A percentile compares a stretch with the other conserved stretches of the same genome.
Evolutionary conservation across 495 filamentous ascomycete genomes (phyloP).

Genomic region (Aspergillus campestris): DNA sequence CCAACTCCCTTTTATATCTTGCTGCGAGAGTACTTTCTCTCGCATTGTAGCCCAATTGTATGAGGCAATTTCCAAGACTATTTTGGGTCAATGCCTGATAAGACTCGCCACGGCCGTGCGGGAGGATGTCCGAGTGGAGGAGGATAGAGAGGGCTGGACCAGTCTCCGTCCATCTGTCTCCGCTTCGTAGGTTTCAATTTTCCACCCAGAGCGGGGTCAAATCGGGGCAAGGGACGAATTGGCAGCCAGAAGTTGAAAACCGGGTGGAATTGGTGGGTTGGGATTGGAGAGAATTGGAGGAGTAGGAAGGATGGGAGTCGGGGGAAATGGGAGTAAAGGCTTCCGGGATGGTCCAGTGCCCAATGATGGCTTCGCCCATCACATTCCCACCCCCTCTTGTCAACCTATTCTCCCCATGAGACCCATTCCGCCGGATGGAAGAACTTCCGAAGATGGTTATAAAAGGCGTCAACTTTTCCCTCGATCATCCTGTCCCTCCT

Average conservation of each 20-base stretch:
- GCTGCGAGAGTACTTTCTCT: background rate
- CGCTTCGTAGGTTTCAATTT: conserved; percentile 23
- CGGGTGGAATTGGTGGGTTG: conserved; percentile 28
- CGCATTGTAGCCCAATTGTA: conserved; percentile 1
- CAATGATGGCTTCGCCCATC: conserved; percentile 34
- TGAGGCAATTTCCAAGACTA: background rate
- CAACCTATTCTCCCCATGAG: conserved; percentile 11
- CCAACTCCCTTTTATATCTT: conserved; percentile 8
- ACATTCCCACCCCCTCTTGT: conserved; percentile 7
- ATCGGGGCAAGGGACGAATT: conserved; percentile 37
- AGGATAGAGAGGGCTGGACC: conserved; percentile 23
- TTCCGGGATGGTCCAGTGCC: conserved; percentile 42
- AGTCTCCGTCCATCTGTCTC: conserved; percentile 22
- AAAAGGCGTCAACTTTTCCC: conserved; percentile 49
- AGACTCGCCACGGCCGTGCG: conserved; percentile 22
- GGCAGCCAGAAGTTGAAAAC: conserved; percentile 28
- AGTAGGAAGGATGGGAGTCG: conserved; percentile 28
- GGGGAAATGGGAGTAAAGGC: conserved; percentile 36
- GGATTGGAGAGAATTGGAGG: conserved; percentile 29
- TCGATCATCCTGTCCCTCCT: conserved; percentile 29
- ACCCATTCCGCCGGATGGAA: conserved; percentile 31
- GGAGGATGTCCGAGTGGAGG: conserved; percentile 25
- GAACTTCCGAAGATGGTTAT: conserved; percentile 51
- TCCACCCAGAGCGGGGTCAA: conserved; percentile 45
- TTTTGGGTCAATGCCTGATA: conserved; percentile 7